Evolutionary conservation across 1,284 basidiomycete species (phyloP), one percentile per base, ranked within the genome.

Genomic region (Pholiota adiposa): DNA sequence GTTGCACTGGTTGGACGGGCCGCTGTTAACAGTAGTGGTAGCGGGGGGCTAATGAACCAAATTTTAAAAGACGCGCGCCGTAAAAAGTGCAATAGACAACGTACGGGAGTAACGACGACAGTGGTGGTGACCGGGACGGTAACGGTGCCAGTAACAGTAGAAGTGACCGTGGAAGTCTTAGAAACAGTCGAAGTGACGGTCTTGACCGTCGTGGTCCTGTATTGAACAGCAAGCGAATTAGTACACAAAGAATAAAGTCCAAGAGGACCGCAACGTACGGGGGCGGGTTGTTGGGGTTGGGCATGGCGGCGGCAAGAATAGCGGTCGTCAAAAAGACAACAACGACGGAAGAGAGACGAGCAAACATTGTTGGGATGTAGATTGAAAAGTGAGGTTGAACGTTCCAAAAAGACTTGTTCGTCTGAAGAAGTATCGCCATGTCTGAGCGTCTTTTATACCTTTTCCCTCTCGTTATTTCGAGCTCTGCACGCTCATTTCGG

Each of bases 1-100:
- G 61, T 67, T 70, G 63, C 73, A 77, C 60, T 72, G 69, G 55
- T 68, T 69, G 18, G 68, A 69, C 31, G 70, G 65, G 11, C 51
- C 54, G 23, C 34, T 46, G 18, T 36, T 27, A 25, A 48, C 58
- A 31, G 62, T 63, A 41, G 56, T 59, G 16, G 62, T 60, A 3
- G 61, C 19, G 2, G 57, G 55, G 9, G 65, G 63, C 63, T 62
- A 36, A 4, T 12, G 44, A 19, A 33, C 6, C 16, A 38, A 4
- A n/a, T n/a, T n/a, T n/a, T n/a, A n/a, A n/a, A n/a, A n/a, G n/a
- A n/a, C n/a, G n/a, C n/a, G n/a, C n/a, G 36, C 16, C 27, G 38
- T 23, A 3, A 23, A 8, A 6, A 44, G 49, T 48, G 31, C 16
- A 40, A 4, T 8, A 4, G 3, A n/a, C 8, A 40, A 25, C 58